Percentiles rank a stretch among this genome's conserved stretches.
These are phyloP conservation scores for Ophiostoma tasmaniense DNA, from an alignment of 2,329 filamentous ascomycete species.

Conservation along the genomic window DNA sequence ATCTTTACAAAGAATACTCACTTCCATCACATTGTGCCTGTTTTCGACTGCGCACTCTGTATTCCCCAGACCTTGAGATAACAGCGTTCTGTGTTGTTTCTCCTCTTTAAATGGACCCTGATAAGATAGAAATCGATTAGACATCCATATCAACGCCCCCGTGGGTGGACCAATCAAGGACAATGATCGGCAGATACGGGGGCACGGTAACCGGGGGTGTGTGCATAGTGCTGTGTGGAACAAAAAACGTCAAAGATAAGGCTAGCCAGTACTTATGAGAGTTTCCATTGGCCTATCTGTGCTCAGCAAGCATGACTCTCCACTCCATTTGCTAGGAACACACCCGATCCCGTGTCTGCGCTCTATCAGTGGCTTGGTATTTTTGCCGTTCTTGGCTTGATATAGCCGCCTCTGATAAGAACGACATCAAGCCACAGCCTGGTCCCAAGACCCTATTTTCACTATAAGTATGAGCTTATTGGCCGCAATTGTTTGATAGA, in stretches of 20 bases:
- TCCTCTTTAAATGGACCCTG: conserved; percentile 6
- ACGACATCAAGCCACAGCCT: not conserved
- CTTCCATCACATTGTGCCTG: not conserved
- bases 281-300: not conserved
- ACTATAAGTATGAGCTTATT: not conserved
- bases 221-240: not conserved
- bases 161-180: not conserved
- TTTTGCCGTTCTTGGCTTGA: not conserved
- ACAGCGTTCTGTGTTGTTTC: not conserved
- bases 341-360: not conserved
- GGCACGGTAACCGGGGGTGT: not conserved
- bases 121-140: conserved; percentile 3
- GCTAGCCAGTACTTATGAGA: not conserved
- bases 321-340: not conserved
- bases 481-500: not conserved
- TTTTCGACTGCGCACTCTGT: no score
- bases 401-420: not conserved
- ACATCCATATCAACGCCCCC: conserved; percentile 4
- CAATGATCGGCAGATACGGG: not conserved
- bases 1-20: no score
- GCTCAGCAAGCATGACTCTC: not conserved
- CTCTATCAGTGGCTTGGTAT: not conserved
- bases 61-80: not conserved
- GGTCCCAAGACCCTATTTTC: not conserved
- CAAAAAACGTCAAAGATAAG: conserved; percentile 8